phyloP scores from a whole-genome alignment of 129 eudicot species.

The Centaurea solstitialis region DNA sequence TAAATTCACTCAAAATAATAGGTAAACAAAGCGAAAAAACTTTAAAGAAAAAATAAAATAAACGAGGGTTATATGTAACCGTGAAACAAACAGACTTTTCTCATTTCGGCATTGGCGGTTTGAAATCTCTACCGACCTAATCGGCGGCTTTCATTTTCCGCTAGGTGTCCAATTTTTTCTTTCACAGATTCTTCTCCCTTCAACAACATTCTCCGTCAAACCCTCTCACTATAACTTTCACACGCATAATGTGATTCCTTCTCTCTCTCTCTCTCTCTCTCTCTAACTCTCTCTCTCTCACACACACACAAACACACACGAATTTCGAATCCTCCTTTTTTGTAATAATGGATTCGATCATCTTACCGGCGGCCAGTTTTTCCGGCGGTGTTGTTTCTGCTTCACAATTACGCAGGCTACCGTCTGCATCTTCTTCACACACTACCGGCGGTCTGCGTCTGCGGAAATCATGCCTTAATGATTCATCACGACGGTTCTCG shows the following conservation, averaged over 20 bases:
- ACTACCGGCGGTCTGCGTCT: not conserved
- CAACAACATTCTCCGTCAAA: constrained; percentile 27
- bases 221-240: constrained; percentile 6
- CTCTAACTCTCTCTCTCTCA: not conserved
- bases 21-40: no score
- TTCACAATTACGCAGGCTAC: constrained; percentile 3
- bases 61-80: not conserved
- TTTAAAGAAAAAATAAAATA: no score
- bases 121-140: constrained; percentile 17
- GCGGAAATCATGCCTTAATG: not conserved
- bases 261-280: constrained; percentile 9
- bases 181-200: constrained; percentile 28
- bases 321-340: not conserved
- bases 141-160: constrained; percentile 9
- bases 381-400: constrained; percentile 26
- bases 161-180: no score
- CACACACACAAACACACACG: not conserved
- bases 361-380: constrained; percentile 24
- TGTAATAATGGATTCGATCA: constrained; percentile 32
- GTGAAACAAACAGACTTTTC: constrained; percentile 10
- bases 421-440: constrained; percentile 25
- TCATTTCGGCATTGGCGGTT: constrained; percentile 1
- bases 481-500: constrained; percentile 18
- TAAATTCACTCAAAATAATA: no score
- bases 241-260: constrained; percentile 19